These are phyloP conservation scores for Beauveria caledonica DNA, from an alignment of 2,329 filamentous ascomycete genomes.

Conservation along the genomic window DNA sequence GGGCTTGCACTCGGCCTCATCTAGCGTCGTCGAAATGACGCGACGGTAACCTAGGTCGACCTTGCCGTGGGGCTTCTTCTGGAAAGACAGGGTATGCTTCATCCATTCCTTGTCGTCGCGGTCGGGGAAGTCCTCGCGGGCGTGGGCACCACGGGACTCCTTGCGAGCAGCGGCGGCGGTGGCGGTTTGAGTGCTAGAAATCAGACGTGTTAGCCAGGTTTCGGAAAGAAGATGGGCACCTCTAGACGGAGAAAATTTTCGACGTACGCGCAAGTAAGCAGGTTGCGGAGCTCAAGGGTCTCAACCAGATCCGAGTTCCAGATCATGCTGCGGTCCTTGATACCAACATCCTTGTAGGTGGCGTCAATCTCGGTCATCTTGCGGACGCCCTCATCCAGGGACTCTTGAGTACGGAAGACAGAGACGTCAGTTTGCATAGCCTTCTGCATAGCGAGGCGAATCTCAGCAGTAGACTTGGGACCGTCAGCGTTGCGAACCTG, in stretches of 20 bases:
- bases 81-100: slow-evolving; percentile 97
- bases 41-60: slow-evolving; percentile 79
- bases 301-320: slow-evolving; percentile 98
- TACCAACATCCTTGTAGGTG: slow-evolving; percentile 74
- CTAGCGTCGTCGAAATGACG: slow-evolving; percentile 75
- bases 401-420: slow-evolving; percentile 93
- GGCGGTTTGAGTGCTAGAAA: slow-evolving; percentile 73
- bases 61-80: slow-evolving; percentile 84
- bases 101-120: slow-evolving; percentile 96
- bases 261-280: slow-evolving; percentile 91
- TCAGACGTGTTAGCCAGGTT: slow-evolving; percentile 10
- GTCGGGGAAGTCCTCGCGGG: slow-evolving; percentile 92
- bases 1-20: slow-evolving; percentile 92
- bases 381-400: slow-evolving; percentile 83
- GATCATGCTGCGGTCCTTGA: slow-evolving; percentile 99
- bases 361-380: slow-evolving; percentile 81
- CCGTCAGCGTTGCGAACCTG: slow-evolving; percentile 75
- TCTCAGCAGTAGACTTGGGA: slow-evolving; percentile 78
- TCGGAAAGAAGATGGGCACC: too few species aligned
- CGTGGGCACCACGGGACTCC: slow-evolving; percentile 95
- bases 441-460: slow-evolving; percentile 92
- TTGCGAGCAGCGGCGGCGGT: slow-evolving; percentile 85
- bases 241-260: background rate
- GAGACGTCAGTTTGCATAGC: slow-evolving; percentile 96
- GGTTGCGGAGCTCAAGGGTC: slow-evolving; percentile 88